Conservation (phyloP, 352 stramenopile species). For the Globisporangium emineosum region DNA sequence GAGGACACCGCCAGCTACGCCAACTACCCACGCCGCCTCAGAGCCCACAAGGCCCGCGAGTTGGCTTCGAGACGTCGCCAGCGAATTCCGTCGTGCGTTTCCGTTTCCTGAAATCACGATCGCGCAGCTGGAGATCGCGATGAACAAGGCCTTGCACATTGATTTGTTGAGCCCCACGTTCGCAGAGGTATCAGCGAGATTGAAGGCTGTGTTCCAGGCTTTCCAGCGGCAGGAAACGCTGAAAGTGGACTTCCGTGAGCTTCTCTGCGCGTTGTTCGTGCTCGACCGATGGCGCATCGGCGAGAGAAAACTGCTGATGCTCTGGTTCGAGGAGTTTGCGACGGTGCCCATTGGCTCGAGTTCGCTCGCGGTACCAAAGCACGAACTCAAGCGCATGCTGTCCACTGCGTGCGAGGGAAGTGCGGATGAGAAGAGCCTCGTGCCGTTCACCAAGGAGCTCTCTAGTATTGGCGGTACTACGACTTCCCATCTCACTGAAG, state of each 20-base stretch:
- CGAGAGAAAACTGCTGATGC: slow-evolving; percentile 35
- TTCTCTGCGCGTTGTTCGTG: slow-evolving; percentile 44
- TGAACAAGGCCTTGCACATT: slow-evolving; percentile 29
- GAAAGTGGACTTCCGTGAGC: slow-evolving; percentile 41
- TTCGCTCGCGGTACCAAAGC: slow-evolving; percentile 16
- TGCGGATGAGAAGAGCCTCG: slow-evolving; percentile 36
- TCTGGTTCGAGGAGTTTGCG: slow-evolving; percentile 61
- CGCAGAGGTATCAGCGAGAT: slow-evolving; percentile 13
- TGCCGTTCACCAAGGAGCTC: slow-evolving; percentile 30
- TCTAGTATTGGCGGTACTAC: background rate
- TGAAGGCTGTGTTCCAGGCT: slow-evolving; percentile 29
- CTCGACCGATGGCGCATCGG: slow-evolving; percentile 51
- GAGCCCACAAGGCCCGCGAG: background rate
- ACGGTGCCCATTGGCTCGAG: slow-evolving; percentile 5
- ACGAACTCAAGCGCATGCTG: slow-evolving; percentile 31
- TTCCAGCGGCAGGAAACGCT: slow-evolving; percentile 26
- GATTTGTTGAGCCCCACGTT: slow-evolving; percentile 2
- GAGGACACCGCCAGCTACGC: background rate
- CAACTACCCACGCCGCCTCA: background rate
- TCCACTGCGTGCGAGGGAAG: slow-evolving; percentile 33
- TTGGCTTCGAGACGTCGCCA: slow-evolving; percentile 36
- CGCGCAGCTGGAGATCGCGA: slow-evolving; percentile 39
- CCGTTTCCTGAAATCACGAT: slow-evolving; percentile 25
- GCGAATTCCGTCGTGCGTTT: slow-evolving; percentile 28
- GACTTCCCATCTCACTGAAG: slow-evolving; percentile 13